A percentile compares a stretch with the other conserved stretches of the same genome.
These are phyloP conservation scores for Neurospora sp. DNA, from an alignment of 495 filamentous ascomycete genomes.

Conservation along the genomic window DNA sequence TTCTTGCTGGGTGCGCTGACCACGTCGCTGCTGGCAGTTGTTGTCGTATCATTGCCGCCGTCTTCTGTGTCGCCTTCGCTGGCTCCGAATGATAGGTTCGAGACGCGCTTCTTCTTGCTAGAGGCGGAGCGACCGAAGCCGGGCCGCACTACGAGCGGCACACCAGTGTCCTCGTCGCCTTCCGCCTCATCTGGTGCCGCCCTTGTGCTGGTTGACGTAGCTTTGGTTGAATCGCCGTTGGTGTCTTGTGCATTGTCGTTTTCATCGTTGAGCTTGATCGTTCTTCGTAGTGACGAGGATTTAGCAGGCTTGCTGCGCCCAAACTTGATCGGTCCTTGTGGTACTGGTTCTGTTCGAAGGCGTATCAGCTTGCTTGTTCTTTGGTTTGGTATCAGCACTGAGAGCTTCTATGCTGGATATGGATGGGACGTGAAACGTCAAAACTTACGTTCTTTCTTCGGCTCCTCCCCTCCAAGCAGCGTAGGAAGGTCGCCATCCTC, in stretches of 20 bases:
- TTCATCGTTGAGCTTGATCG: conserved; percentile 30
- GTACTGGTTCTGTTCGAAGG: conserved; percentile 18
- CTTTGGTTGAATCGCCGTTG: not conserved
- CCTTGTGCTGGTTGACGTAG: not conserved
- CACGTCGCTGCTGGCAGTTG: conserved; percentile 33
- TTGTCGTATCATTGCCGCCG: conserved; percentile 23
- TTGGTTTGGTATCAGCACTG: conserved; percentile 18
- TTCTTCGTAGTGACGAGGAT: conserved; percentile 40
- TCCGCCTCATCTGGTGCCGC: conserved; percentile 22
- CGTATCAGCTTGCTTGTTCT: conserved; percentile 29
- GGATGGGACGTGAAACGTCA: not conserved
- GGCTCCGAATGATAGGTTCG: conserved; percentile 66
- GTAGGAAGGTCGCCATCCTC: conserved; percentile 33
- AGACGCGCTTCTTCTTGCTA: conserved; percentile 50
- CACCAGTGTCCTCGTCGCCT: conserved; percentile 27
- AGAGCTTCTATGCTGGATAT: conserved; percentile 4
- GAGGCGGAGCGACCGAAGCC: conserved; percentile 26
- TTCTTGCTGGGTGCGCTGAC: conserved; percentile 57
- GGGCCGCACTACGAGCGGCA: conserved; percentile 28
- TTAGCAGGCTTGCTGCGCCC: conserved; percentile 36
- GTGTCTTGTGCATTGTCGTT: conserved; percentile 9
- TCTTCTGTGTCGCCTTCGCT: conserved; percentile 46
- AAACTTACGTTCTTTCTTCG: conserved; percentile 25
- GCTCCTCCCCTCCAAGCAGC: conserved; percentile 20
- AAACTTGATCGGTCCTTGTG: conserved; percentile 32